Evolutionary conservation across 2,329 filamentous ascomycete genomes (phyloP), one percentile per base, ranked within the genome.

Genomic region (Pseudogymnoascus pannorum): DNA sequence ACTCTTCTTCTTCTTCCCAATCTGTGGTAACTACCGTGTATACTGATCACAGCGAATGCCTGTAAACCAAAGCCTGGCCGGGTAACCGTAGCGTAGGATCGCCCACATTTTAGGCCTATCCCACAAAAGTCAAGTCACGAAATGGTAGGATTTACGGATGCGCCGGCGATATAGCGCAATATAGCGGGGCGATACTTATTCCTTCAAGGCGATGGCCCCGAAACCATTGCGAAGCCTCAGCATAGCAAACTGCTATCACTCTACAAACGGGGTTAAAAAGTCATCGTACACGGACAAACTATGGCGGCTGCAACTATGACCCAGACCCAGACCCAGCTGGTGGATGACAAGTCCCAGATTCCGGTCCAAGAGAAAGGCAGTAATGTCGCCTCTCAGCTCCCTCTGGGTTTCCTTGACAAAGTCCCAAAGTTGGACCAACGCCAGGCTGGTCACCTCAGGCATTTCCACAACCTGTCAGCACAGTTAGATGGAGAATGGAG

Each of bases 381-480:
- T 48, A 48, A 26, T n/a, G 12, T 48, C 42, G n/a, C 42, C 11
- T 26, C 42, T 8, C 42, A 26, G n/a, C 42, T 48, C 14, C 42
- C 42, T 1, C 20, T 1, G 14, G 42, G 12, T 6, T 48, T 48
- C 42, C 42, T 48, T 12, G 42, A 48, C 16, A 16, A 51, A n/a
- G 6, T n/a, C 22, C 22, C 61, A 2, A 68, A 67, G 8, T 42
- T 67, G 11, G 48, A 66, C 26, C 36, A 62, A 68, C 16, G 26
- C 14, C 73, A 74, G 64, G 67, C 66, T 2, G 73, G 73, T 0
- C 74, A 75, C 61, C 42, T 75, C n/a, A 71, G 73, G 0, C 73
- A 75, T 62, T 72, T 72, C 58, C 67, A 75, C 63, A 75, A 75
- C 60, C 66, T 75, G 5, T 66, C 65, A 11, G 63, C 72, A 1